Evolutionary conservation across 2,329 filamentous ascomycete genomes (phyloP).

Genomic region (Aspergillus novoparasiticus): DNA sequence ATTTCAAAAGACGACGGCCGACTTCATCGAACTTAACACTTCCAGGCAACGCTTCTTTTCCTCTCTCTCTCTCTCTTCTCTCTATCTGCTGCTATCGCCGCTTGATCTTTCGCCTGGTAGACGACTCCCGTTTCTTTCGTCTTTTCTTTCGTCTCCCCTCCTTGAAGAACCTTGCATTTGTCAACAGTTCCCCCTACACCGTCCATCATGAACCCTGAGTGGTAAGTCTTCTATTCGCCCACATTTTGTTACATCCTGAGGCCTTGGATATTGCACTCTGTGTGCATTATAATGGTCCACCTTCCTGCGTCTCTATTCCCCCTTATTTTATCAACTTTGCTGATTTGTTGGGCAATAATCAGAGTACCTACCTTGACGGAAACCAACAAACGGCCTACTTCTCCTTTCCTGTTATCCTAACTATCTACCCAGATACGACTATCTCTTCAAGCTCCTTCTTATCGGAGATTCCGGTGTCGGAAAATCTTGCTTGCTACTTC

Average conservation of each 20-base stretch:
- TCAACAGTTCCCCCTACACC: conserved; percentile 14
- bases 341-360: conserved; percentile 1
- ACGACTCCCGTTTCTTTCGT: neutral
- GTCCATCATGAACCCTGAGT: conserved; percentile 54
- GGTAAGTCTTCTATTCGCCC: conserved; percentile 37
- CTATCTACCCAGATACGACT: conserved; percentile 81
- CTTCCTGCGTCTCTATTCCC: neutral
- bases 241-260: conserved; percentile 1
- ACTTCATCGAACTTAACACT: conserved; percentile 23
- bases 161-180: conserved; percentile 5
- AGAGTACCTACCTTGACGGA: conserved; percentile 5
- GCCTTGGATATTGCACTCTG: neutral
- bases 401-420: conserved; percentile 28
- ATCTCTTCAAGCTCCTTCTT: conserved; percentile 99
- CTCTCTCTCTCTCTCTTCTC: conserved; percentile 16
- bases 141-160: conserved; percentile 8
- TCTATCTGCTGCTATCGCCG: conserved; percentile 13
- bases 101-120: neutral
- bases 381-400: neutral
- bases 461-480: conserved; percentile 99
- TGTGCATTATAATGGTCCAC: neutral
- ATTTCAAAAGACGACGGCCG: conserved; percentile 27
- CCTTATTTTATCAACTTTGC: neutral
- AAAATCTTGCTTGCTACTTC: conserved; percentile 97
- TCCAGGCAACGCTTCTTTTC: conserved; percentile 18